A percentile compares a stretch with the other conserved stretches of the same genome.
These are phyloP conservation scores for Saposhnikovia divaricata DNA, from an alignment of 129 eudicot species.

Conservation along the genomic window DNA sequence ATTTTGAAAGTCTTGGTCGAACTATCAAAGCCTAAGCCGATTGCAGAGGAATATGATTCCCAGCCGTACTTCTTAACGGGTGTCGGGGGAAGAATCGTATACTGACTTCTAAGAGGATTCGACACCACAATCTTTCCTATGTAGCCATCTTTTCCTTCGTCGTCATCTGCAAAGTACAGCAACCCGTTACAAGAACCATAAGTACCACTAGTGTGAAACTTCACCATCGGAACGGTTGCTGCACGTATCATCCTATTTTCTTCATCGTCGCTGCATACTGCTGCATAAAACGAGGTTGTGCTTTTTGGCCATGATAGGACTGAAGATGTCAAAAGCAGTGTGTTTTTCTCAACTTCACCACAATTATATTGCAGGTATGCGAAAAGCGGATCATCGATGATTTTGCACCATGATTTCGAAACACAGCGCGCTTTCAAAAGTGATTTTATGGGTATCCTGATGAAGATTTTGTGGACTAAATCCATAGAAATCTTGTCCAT, in stretches of 20 bases:
- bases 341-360: neutral
- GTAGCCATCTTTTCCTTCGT: too few species aligned
- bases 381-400: neutral
- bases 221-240: neutral
- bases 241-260: neutral
- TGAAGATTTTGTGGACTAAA: neutral
- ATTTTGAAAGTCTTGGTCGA: neutral
- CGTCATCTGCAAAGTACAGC: neutral
- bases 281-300: neutral
- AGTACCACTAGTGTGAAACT: neutral
- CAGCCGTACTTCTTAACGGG: neutral
- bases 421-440: neutral
- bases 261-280: neutral
- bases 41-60: too few species aligned
- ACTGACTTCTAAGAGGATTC: neutral
- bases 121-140: neutral
- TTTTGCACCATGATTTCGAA: constrained; percentile 7
- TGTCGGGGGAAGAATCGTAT: neutral
- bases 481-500: neutral
- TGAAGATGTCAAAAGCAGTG: too few species aligned
- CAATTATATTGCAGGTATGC: neutral
- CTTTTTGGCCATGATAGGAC: too few species aligned
- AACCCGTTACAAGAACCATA: neutral
- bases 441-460: neutral
- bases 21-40: neutral